These are phyloP conservation scores for Acidomyces sp. DNA, from an alignment of 495 filamentous ascomycete genomes.

Conservation along the genomic window DNA sequence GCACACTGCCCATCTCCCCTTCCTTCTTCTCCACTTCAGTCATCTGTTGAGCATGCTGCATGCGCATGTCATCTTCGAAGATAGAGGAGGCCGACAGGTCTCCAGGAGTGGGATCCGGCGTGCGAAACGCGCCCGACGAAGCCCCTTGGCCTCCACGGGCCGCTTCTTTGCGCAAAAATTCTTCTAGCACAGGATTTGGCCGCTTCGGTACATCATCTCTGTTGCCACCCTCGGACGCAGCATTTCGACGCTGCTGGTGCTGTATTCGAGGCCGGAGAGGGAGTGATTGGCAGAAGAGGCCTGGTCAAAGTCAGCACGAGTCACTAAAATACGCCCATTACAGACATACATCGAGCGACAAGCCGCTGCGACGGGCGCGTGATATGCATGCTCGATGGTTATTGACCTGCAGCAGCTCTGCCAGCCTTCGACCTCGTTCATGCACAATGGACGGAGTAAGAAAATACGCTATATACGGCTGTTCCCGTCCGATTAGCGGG, in stretches of 20 bases:
- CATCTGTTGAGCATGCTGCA: slow-evolving; percentile 2
- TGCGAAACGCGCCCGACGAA: too few relatives aligned
- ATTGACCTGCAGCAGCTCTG: too few relatives aligned
- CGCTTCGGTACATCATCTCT: not conserved
- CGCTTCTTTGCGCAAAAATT: slow-evolving; percentile 21
- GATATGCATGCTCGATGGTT: slow-evolving; percentile 16
- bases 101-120: too few relatives aligned
- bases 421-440: too few relatives aligned
- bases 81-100: slow-evolving; percentile 41
- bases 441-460: too few relatives aligned
- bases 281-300: slow-evolving; percentile 12
- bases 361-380: slow-evolving; percentile 6
- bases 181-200: slow-evolving; percentile 25
- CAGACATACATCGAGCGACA: slow-evolving; percentile 6
- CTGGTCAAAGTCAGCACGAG: slow-evolving; percentile 6
- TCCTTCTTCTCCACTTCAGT: slow-evolving; percentile 10
- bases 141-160: too few relatives aligned
- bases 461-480: too few relatives aligned
- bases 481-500: too few relatives aligned
- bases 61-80: slow-evolving; percentile 36
- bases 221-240: slow-evolving; percentile 1
- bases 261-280: slow-evolving; percentile 9
- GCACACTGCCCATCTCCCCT: not conserved
- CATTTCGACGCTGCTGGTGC: slow-evolving; percentile 10
- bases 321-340: not conserved